Evolutionary conservation across 2,329 filamentous ascomycete genomes (phyloP).

Genomic region (Cercospora beticola): DNA sequence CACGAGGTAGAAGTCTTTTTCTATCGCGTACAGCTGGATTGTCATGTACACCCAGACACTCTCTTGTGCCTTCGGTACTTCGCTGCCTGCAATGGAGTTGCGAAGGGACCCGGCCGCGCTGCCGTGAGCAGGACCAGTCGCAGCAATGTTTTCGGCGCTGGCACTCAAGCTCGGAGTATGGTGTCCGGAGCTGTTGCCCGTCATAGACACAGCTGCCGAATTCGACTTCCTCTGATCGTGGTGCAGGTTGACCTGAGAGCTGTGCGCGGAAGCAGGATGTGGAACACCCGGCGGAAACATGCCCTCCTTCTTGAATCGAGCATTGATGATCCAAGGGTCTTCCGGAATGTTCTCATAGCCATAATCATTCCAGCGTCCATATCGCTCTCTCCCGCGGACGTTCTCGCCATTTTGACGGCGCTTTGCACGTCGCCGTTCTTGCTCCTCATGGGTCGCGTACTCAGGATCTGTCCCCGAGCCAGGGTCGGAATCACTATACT

Average conservation of each 20-base stretch:
- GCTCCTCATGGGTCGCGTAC: slow-evolving; percentile 39
- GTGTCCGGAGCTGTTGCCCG: slow-evolving; percentile 17
- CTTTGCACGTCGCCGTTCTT: slow-evolving; percentile 33
- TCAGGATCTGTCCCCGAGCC: slow-evolving; percentile 41
- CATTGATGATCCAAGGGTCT: slow-evolving; percentile 91
- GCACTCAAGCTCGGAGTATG: slow-evolving; percentile 26
- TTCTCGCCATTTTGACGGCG: slow-evolving; percentile 22
- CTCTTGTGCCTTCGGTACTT: slow-evolving; percentile 51
- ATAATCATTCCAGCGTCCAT: slow-evolving; percentile 51
- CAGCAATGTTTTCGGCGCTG: slow-evolving; percentile 34
- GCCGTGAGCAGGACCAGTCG: slow-evolving; percentile 17
- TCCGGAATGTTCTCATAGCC: slow-evolving; percentile 78
- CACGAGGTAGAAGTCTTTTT: slow-evolving; percentile 87
- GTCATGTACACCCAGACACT: slow-evolving; percentile 92
- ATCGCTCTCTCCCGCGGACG: slow-evolving; percentile 41
- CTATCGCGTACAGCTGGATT: slow-evolving; percentile 94
- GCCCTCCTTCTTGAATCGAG: slow-evolving; percentile 82
- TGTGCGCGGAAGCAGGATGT: slow-evolving; percentile 53
- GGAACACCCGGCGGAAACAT: slow-evolving; percentile 57
- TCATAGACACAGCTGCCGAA: slow-evolving; percentile 30
- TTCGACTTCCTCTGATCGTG: slow-evolving; percentile 24
- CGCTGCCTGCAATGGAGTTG: slow-evolving; percentile 16
- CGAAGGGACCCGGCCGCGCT: slow-evolving; percentile 7
- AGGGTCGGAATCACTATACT: slow-evolving; percentile 42
- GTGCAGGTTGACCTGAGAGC: slow-evolving; percentile 49